These are phyloP conservation scores for Penicillium sp. DNA, from an alignment of 2,329 filamentous ascomycete species.

Conservation along the genomic window DNA sequence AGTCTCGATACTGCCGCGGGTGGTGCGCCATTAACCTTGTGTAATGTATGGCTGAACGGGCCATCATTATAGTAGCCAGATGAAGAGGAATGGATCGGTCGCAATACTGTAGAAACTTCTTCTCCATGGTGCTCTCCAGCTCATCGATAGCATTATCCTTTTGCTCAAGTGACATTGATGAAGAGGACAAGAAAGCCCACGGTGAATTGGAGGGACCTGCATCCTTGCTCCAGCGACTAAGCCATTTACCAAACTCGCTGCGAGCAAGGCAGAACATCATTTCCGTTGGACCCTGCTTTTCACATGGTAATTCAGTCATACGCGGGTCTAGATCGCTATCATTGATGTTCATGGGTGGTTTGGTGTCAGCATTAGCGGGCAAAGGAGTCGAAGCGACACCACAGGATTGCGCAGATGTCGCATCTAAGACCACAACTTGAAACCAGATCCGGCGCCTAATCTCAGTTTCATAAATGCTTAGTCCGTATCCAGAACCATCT, in stretches of 20 bases:
- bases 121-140: slow-evolving; percentile 36
- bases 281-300: slow-evolving; percentile 46
- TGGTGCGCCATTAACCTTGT: slow-evolving; percentile 50
- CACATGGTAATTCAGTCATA: slow-evolving; percentile 45
- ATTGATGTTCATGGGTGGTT: slow-evolving; percentile 44
- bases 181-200: slow-evolving; percentile 23
- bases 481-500: slow-evolving; percentile 47
- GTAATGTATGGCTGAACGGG: slow-evolving; percentile 43
- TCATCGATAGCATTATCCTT: slow-evolving; percentile 34
- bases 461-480: slow-evolving; percentile 50
- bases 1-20: slow-evolving; percentile 36
- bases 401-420: slow-evolving; percentile 21
- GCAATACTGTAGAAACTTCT: slow-evolving; percentile 38
- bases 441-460: slow-evolving; percentile 34
- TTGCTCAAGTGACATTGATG: slow-evolving; percentile 17
- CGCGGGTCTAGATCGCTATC: slow-evolving; percentile 43
- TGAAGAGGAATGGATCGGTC: slow-evolving; percentile 45
- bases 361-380: slow-evolving; percentile 15
- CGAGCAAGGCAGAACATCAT: slow-evolving; percentile 44
- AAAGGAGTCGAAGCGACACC: slow-evolving; percentile 17
- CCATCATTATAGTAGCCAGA: slow-evolving; percentile 47
- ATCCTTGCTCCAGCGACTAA: slow-evolving; percentile 18
- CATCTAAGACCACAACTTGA: slow-evolving; percentile 28
- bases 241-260: slow-evolving; percentile 35
- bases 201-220: slow-evolving; percentile 13